These are phyloP conservation scores for Xylaria sp. DNA, from an alignment of 2,329 filamentous ascomycete genomes.

Conservation along the genomic window DNA sequence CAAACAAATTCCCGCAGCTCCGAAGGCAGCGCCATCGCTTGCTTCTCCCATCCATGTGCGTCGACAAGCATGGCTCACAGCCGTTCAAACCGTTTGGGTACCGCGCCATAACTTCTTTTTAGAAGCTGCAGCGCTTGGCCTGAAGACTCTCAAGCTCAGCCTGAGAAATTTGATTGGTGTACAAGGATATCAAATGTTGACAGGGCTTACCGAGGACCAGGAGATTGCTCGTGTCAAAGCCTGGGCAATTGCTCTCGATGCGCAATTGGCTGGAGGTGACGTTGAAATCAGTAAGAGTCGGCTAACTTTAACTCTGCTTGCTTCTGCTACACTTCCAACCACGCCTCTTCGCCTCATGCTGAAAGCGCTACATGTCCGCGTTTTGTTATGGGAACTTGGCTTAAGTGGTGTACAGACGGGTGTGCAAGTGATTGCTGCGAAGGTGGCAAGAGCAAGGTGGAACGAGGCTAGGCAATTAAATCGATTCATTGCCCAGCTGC, in stretches of 20 bases:
- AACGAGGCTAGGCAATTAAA: constrained; percentile 78
- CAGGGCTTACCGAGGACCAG: constrained; percentile 83
- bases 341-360: constrained; percentile 88
- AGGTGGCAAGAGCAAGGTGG: constrained; percentile 82
- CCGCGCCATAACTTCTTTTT: constrained; percentile 87
- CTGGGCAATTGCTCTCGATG: constrained; percentile 93
- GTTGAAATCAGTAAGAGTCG: constrained; percentile 89
- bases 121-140: constrained; percentile 81
- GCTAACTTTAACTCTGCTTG: constrained; percentile 85
- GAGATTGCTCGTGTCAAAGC: constrained; percentile 88
- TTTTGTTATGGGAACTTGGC: constrained; percentile 83
- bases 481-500: constrained; percentile 58
- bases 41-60: constrained; percentile 87
- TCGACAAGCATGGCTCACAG: constrained; percentile 90
- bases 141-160: constrained; percentile 86
- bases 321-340: constrained; percentile 85
- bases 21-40: constrained; percentile 73
- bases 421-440: constrained; percentile 75
- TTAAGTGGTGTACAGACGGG: constrained; percentile 72
- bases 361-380: constrained; percentile 90
- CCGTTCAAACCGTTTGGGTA: constrained; percentile 91
- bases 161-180: constrained; percentile 81
- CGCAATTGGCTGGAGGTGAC: constrained; percentile 91
- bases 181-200: constrained; percentile 80
- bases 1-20: constrained; percentile 52